Evolutionary conservation across 495 filamentous ascomycete genomes (phyloP).

Genomic region (Penicillium arizonense): DNA sequence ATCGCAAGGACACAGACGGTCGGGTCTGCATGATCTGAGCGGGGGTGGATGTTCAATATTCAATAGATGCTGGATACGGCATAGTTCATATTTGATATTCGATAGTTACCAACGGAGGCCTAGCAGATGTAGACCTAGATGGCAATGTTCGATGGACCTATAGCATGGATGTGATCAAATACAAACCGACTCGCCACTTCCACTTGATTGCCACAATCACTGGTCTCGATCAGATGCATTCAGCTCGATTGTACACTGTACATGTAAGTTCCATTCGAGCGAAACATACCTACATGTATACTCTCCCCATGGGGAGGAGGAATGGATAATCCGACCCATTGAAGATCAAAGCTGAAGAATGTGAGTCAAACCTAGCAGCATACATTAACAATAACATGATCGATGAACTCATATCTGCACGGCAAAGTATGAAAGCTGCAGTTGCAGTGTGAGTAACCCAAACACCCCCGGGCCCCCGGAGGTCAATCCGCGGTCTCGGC

Average conservation of each 20-base stretch:
- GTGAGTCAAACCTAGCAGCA: not conserved
- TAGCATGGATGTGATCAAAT: not conserved
- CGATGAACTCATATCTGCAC: too few relatives aligned
- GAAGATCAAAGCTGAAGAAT: not conserved
- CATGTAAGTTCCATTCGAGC: too few relatives aligned
- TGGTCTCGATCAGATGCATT: too few relatives aligned
- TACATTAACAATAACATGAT: not conserved
- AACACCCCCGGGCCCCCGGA: conserved; percentile 1
- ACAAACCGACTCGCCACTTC: too few relatives aligned
- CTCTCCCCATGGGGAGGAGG: conserved; percentile 8
- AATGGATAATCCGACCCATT: too few relatives aligned
- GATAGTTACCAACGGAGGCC: not conserved
- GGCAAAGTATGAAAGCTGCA: not conserved
- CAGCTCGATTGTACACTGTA: too few relatives aligned
- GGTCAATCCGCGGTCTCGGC: conserved; percentile 8
- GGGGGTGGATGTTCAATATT: not conserved
- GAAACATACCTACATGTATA: too few relatives aligned
- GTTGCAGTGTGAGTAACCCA: conserved; percentile 22
- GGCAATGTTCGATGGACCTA: too few relatives aligned
- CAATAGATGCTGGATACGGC: not conserved
- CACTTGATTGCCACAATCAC: too few relatives aligned
- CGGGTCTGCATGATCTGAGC: not conserved
- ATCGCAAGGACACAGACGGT: conserved; percentile 14
- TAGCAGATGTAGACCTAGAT: not conserved
- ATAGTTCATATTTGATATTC: not conserved